Percentiles rank a stretch among this genome's conserved stretches.
phyloP scores from a whole-genome alignment of 1,139 yeast species.

The Geotrichum histeridarum region DNA sequence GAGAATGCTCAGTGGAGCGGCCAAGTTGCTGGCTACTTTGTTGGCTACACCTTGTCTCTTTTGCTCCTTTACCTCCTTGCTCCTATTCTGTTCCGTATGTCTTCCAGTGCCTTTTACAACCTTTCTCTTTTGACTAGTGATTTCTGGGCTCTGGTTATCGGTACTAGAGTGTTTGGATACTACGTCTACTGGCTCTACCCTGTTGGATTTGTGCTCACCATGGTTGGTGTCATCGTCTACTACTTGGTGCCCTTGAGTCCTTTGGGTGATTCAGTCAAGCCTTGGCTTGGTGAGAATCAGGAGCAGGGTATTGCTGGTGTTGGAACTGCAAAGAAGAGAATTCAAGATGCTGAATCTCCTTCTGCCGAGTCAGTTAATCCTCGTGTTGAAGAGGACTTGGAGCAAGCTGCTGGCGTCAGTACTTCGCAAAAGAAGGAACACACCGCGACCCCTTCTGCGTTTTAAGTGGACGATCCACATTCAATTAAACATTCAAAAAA shows the following conservation, averaged over 20 bases:
- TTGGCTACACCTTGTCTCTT: slow-evolving; percentile 42
- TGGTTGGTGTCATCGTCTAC: slow-evolving; percentile 41
- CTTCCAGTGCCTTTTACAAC: slow-evolving; percentile 46
- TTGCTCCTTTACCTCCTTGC: slow-evolving; percentile 40
- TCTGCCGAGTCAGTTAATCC: not conserved
- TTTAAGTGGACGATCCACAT: not conserved
- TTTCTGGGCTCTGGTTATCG: slow-evolving; percentile 44
- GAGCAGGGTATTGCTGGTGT: slow-evolving; percentile 40
- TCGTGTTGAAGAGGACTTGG: not conserved
- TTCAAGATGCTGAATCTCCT: not conserved
- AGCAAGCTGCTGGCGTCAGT: too few species aligned
- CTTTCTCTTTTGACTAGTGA: slow-evolving; percentile 42
- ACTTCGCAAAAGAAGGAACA: too few species aligned
- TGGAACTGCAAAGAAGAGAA: slow-evolving; percentile 37
- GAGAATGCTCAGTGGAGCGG: slow-evolving; percentile 39
- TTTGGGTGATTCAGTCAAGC: slow-evolving; percentile 41
- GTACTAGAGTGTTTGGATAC: slow-evolving; percentile 43
- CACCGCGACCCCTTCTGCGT: too few species aligned
- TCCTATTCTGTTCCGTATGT: slow-evolving; percentile 43
- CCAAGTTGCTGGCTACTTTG: slow-evolving; percentile 41
- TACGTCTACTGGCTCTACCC: slow-evolving; percentile 45
- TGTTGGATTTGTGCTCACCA: slow-evolving; percentile 42
- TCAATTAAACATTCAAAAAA: too few species aligned
- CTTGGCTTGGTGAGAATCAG: slow-evolving; percentile 44
- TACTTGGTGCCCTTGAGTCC: slow-evolving; percentile 37